Conservation (phyloP, 768 basidiomycete genomes). For the Asterophora lycoperdoides region DNA sequence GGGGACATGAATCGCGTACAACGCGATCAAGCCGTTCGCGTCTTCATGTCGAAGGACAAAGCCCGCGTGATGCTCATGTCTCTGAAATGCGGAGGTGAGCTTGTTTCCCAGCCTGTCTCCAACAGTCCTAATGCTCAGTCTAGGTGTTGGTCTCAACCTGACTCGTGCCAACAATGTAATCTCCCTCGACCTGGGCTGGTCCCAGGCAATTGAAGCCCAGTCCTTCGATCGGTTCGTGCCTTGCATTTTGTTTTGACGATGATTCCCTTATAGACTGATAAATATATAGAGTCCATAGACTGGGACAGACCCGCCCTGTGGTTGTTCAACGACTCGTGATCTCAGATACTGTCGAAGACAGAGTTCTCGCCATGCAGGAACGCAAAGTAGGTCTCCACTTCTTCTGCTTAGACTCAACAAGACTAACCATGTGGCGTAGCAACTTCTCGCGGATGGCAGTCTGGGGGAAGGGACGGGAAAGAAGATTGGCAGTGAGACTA, state of each 20-base stretch:
- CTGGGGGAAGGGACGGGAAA: constrained; percentile 59
- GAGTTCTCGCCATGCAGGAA: constrained; percentile 62
- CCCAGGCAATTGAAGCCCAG: constrained; percentile 57
- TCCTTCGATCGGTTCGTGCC: constrained; percentile 46
- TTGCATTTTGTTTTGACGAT: constrained; percentile 9
- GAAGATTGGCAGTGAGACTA: constrained; percentile 49
- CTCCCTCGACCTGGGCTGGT: constrained; percentile 61
- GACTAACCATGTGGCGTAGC: constrained; percentile 20
- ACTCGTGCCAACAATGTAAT: constrained; percentile 64
- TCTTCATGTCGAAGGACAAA: constrained; percentile 59
- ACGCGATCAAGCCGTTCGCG: constrained; percentile 50
- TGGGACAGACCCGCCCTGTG: constrained; percentile 52
- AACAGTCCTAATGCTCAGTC: neutral
- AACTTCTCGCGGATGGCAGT: constrained; percentile 55
- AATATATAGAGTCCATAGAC: constrained; percentile 38
- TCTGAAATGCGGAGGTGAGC: constrained; percentile 55
- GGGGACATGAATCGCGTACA: constrained; percentile 52
- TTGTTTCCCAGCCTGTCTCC: neutral
- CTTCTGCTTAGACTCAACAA: neutral
- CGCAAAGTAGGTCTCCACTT: constrained; percentile 39
- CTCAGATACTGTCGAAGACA: constrained; percentile 59
- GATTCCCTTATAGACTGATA: neutral
- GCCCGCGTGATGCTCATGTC: constrained; percentile 60
- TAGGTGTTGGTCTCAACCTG: constrained; percentile 52
- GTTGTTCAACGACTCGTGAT: constrained; percentile 55